These are phyloP conservation scores for Trichoderma sp. DNA, from an alignment of 2,329 filamentous ascomycete genomes.

Conservation along the genomic window DNA sequence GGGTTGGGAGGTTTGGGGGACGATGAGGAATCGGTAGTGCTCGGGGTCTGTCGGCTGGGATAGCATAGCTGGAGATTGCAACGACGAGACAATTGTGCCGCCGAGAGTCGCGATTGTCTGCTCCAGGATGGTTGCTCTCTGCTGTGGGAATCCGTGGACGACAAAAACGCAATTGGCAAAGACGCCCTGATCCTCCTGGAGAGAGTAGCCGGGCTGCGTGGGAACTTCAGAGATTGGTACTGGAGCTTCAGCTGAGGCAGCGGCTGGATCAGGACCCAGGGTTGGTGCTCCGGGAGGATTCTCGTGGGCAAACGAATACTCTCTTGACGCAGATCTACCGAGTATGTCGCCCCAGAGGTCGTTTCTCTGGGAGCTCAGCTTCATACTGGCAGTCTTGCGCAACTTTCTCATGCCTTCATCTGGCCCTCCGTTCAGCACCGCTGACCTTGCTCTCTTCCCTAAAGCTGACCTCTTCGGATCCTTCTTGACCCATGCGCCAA, in stretches of 20 bases:
- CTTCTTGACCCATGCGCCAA: conserved; percentile 66
- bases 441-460: conserved; percentile 59
- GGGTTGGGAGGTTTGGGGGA: conserved; percentile 51
- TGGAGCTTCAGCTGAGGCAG: conserved; percentile 12
- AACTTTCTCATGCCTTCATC: conserved; percentile 73
- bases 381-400: conserved; percentile 81
- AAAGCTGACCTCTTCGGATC: conserved; percentile 45
- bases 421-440: conserved; percentile 32
- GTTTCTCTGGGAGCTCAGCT: conserved; percentile 74
- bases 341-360: conserved; percentile 91
- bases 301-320: conserved; percentile 34
- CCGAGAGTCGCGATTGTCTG: conserved; percentile 49
- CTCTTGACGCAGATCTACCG: conserved; percentile 41
- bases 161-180: conserved; percentile 58
- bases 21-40: conserved; percentile 48
- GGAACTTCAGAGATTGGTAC: not conserved
- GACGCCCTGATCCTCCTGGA: conserved; percentile 36
- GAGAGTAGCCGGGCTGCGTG: conserved; percentile 17
- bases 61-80: conserved; percentile 40
- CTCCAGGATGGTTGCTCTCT: conserved; percentile 48
- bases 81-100: conserved; percentile 42
- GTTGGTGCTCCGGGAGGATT: conserved; percentile 14
- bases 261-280: not conserved
- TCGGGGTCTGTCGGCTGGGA: conserved; percentile 30
- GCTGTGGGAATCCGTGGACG: conserved; percentile 56